Conservation (phyloP, 1,284 basidiomycete species). For the Amylostereum areolatum region DNA sequence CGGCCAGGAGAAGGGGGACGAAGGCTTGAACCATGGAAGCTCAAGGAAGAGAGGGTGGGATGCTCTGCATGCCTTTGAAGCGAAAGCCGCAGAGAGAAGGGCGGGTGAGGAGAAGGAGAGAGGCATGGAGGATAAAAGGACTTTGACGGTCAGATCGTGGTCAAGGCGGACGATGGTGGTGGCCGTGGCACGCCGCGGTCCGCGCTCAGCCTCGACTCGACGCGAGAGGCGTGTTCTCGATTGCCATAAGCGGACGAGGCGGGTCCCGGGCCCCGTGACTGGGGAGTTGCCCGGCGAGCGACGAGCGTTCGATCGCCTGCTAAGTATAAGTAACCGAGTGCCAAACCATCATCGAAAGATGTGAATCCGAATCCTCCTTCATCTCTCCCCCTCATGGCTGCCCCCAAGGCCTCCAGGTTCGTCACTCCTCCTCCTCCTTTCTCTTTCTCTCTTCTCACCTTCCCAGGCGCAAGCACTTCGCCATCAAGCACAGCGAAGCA, state of each 20-base stretch:
- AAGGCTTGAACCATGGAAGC: background rate
- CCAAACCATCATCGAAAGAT: too few relatives aligned
- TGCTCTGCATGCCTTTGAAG: conserved; percentile 4
- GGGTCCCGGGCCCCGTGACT: too few relatives aligned
- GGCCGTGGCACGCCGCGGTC: background rate
- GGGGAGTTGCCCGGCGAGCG: too few relatives aligned
- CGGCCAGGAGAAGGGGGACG: conserved; percentile 2
- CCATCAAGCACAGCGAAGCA: conserved; percentile 55
- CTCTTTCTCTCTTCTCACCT: conserved; percentile 23
- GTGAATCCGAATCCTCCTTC: background rate
- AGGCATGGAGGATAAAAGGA: background rate
- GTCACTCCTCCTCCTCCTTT: background rate
- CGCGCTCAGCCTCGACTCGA: too few relatives aligned
- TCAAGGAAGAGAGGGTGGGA: background rate
- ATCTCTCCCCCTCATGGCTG: conserved; percentile 9
- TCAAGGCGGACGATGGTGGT: background rate
- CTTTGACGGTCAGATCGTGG: background rate
- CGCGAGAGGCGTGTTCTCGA: too few relatives aligned
- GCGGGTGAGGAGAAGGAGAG: background rate
- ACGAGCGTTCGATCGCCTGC: too few relatives aligned
- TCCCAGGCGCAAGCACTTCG: conserved; percentile 33
- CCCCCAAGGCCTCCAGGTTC: conserved; percentile 12
- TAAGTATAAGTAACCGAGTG: too few relatives aligned
- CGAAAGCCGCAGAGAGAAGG: background rate
- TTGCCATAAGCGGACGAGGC: too few relatives aligned